A percentile compares a stretch with the other conserved stretches of the same genome.
Conservation (phyloP, 1,139 yeast species). For the Blastobotrys capitulatus region DNA sequence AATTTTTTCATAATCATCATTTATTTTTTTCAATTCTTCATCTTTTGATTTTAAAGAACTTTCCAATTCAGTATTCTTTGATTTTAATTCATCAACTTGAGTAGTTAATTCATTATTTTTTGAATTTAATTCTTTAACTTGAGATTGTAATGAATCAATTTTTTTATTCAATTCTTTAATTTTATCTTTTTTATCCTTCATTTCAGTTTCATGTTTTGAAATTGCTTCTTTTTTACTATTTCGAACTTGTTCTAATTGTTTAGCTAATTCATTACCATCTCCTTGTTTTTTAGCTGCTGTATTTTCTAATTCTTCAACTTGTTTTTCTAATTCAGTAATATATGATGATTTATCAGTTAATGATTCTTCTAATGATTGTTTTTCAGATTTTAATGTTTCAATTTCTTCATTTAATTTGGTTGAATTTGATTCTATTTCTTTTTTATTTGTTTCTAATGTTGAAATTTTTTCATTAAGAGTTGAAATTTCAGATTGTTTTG, state of each 20-base stretch:
- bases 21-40: conserved; percentile 10
- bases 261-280: conserved; percentile 2
- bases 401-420: conserved; percentile 2
- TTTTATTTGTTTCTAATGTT: neutral
- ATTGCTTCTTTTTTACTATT: conserved; percentile 1
- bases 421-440: neutral
- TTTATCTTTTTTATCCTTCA: conserved; percentile 8
- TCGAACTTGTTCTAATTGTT: conserved; percentile 4
- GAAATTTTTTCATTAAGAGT: neutral
- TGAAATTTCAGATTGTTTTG: neutral
- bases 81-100: conserved; percentile 8
- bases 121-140: conserved; percentile 1
- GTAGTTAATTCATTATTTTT: conserved; percentile 5
- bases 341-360: conserved; percentile 13
- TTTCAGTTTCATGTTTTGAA: conserved; percentile 6
- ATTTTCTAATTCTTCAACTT: neutral
- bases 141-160: neutral
- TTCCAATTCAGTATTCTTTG: conserved; percentile 9
- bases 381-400: neutral
- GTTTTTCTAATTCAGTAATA: neutral
- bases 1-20: conserved; percentile 7
- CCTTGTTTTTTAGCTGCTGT: neutral
- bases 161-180: conserved; percentile 10
- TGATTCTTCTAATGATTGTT: conserved; percentile 8
- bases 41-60: conserved; percentile 2